Evolutionary conservation across 495 filamentous ascomycete species (phyloP).

Genomic region (Lindgomyces ingoldianus): DNA sequence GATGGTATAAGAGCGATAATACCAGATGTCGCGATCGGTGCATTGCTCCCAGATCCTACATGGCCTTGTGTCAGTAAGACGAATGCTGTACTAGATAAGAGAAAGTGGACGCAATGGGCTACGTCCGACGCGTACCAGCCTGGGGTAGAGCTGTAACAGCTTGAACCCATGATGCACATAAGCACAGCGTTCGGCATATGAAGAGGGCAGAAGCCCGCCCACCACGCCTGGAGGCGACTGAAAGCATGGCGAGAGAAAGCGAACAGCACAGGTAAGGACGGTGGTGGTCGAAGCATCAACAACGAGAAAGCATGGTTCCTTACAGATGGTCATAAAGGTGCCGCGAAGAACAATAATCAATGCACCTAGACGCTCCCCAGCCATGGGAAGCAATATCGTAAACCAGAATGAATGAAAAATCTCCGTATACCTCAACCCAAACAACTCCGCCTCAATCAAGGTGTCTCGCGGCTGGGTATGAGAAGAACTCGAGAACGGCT

Average conservation of each 20-base stretch:
- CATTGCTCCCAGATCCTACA: conserved; percentile 15
- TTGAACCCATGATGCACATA: conserved; percentile 22
- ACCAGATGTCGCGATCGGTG: not conserved
- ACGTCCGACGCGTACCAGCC: conserved; percentile 20
- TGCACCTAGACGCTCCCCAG: conserved; percentile 6
- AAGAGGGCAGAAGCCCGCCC: conserved; percentile 1
- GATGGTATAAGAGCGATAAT: conserved; percentile 18
- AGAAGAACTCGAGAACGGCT: conserved; percentile 24
- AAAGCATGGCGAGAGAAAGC: conserved; percentile 14
- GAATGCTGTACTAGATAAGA: conserved; percentile 3
- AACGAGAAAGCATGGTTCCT: conserved; percentile 8
- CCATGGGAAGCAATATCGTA: conserved; percentile 29
- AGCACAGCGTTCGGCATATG: conserved; percentile 25
- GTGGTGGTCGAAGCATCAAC: conserved; percentile 8
- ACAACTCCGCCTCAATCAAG: conserved; percentile 28
- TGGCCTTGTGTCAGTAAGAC: conserved; percentile 8
- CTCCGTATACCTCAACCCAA: conserved; percentile 25
- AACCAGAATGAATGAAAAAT: conserved; percentile 27
- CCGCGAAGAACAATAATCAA: conserved; percentile 7
- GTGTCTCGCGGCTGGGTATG: conserved; percentile 23
- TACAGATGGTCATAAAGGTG: conserved; percentile 25
- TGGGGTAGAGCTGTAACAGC: conserved; percentile 22
- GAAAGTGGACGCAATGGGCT: not conserved
- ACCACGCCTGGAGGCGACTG: not conserved
- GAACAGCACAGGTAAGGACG: not conserved